phyloP scores from a whole-genome alignment of 306 rosid species.

The Inga leiocalycina region DNA sequence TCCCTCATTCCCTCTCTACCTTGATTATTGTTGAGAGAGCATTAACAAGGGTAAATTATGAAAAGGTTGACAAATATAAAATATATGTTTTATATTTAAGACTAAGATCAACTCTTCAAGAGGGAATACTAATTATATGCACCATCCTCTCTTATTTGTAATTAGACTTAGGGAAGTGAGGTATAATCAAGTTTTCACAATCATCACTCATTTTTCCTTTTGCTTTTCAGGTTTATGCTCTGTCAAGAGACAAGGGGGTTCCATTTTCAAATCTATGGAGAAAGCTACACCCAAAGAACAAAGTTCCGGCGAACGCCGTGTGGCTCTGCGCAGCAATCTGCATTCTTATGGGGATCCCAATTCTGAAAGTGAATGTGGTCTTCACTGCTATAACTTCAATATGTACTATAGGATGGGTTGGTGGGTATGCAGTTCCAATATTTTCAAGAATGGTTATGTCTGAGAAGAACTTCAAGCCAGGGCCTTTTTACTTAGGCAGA shows the following conservation, averaged over 20 bases:
- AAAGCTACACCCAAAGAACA: slow-evolving; percentile 70
- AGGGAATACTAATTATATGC: not conserved
- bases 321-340: slow-evolving; percentile 87
- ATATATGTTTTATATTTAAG: no score
- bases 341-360: slow-evolving; percentile 83
- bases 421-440: slow-evolving; percentile 90
- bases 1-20: no score
- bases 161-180: not conserved
- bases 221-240: slow-evolving; percentile 70
- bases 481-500: slow-evolving; percentile 82
- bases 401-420: slow-evolving; percentile 86
- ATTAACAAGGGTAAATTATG: no score
- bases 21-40: no score
- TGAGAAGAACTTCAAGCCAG: slow-evolving; percentile 68
- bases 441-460: slow-evolving; percentile 78
- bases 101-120: no score
- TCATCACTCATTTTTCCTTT: not conserved
- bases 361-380: slow-evolving; percentile 69
- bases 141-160: not conserved
- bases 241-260: slow-evolving; percentile 80
- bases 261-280: slow-evolving; percentile 76
- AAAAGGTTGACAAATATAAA: no score
- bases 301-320: slow-evolving; percentile 84
- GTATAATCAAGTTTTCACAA: not conserved
- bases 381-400: slow-evolving; percentile 82